Evolutionary conservation across 176 grass and related monocot species (phyloP).

Genomic region (Zea luxurians): DNA sequence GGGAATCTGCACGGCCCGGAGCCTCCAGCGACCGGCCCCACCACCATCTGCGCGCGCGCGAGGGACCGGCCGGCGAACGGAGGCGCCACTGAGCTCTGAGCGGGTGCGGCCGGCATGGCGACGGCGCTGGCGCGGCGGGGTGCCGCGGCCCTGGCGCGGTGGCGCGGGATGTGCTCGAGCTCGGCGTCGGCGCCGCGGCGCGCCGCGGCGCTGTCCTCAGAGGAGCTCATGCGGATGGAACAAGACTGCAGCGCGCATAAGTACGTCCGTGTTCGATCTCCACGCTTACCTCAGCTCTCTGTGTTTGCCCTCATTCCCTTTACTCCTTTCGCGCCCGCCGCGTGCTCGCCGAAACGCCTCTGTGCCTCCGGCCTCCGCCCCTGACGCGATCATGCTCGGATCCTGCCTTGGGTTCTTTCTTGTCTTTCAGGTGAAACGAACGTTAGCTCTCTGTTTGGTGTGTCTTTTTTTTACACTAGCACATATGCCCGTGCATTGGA

Average conservation of each 20-base stretch:
- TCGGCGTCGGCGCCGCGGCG: conserved; percentile 12
- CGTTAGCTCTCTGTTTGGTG: neutral
- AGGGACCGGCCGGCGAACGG: neutral
- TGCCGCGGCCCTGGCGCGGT: conserved; percentile 38
- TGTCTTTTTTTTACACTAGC: too few relatives aligned
- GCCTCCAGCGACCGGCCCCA: too few relatives aligned
- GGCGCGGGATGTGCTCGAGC: conserved; percentile 49
- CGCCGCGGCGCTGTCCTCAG: conserved; percentile 53
- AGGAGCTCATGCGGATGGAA: conserved; percentile 88
- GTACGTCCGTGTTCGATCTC: conserved; percentile 39
- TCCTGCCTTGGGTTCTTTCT: neutral
- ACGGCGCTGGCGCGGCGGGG: conserved; percentile 8
- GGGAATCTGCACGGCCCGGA: neutral
- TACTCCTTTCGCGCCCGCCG: neutral
- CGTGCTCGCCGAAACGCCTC: conserved; percentile 20
- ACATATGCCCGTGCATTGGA: too few relatives aligned
- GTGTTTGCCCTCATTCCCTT: neutral
- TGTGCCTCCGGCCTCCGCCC: neutral
- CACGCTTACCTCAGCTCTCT: neutral
- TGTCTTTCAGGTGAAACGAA: neutral
- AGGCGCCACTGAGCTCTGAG: neutral
- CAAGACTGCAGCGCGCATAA: conserved; percentile 76
- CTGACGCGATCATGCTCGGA: neutral
- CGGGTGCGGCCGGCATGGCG: neutral
- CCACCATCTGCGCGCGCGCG: neutral